These are phyloP conservation scores for Rhodotorula sp. DNA, from an alignment of 1,284 basidiomycete species.

Conservation along the genomic window DNA sequence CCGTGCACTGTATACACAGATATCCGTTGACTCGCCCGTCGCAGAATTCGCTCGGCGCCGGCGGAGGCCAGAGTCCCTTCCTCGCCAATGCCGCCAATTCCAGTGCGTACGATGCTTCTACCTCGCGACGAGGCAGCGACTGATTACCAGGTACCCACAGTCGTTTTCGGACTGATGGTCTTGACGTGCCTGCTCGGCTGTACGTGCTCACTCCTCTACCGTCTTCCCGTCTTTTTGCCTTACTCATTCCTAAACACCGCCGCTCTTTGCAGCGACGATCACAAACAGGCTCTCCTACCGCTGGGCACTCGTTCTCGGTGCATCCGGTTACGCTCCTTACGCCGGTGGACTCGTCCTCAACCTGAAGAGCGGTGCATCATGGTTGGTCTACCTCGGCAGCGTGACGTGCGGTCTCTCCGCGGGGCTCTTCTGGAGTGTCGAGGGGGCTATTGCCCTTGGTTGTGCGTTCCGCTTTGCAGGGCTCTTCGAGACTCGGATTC, in stretches of 20 bases:
- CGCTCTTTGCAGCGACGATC: constrained; percentile 20
- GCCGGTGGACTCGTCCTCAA: constrained; percentile 47
- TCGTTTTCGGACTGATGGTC: constrained; percentile 47
- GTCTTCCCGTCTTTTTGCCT: constrained; percentile 9
- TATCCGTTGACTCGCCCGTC: background rate
- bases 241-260: too few relatives aligned
- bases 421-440: constrained; percentile 11
- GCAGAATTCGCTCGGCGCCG: constrained; percentile 29
- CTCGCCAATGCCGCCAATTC: constrained; percentile 50
- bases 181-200: constrained; percentile 44
- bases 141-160: background rate
- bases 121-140: too few relatives aligned
- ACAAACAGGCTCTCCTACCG: constrained; percentile 44
- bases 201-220: background rate
- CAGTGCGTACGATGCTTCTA: constrained; percentile 19
- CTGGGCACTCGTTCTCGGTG: constrained; percentile 46
- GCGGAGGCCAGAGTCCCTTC: constrained; percentile 39
- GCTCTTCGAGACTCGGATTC: accelerated
- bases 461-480: constrained; percentile 1
- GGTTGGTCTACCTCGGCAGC: constrained; percentile 49
- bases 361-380: constrained; percentile 42
- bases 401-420: constrained; percentile 12
- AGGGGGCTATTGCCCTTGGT: constrained; percentile 40
- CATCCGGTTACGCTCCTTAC: constrained; percentile 47
- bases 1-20: background rate